Base-by-base conservation (phyloP, 345 rosid species). In the Eucalyptus sideroxylon region DNA sequence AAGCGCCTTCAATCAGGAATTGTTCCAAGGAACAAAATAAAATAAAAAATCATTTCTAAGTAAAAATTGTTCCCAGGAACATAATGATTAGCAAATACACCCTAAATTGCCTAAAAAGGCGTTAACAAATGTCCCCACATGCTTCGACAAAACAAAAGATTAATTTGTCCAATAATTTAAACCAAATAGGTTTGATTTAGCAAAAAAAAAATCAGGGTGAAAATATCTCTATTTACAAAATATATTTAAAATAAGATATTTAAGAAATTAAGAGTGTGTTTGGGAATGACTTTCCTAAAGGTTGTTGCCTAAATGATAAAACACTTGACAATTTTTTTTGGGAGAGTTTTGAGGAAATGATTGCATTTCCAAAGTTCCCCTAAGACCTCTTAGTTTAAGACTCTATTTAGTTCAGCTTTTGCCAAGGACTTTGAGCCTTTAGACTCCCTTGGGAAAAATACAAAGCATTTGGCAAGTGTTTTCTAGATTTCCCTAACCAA, bases 321-420 rank as follows among this genome's bases (percentile, higher is more conserved):
- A 24, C 24, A 5, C 34, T 34, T 72, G 24, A 5, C 26, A 17
- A 72, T 3, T 62, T 34, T 37, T 34, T 72, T 72, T 72, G 17
- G 13, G 24, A 16, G 26, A 72, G 26, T 19, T 17, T 72, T 1
- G 2, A 21, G 82, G 14, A 72, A 34, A 72, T 72, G 21, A 9
- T 72, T 72, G 14, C 44, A 9, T 34, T 72, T 72, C 4, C 82
- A 72, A 34, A 72, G 24, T 72, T 40, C 44, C 44, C 40, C 2
- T 16, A 3, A 8, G 16, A 13, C 11, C 82, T 11, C 44, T 72
- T 72, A 19, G 44, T 40, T 21, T 37, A 17, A 72, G 82, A 3
- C 59, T 8, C 0, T 53, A 0, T 19, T 53, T 53, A 53, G 26
- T 53, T 53, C 2, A 53, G 1, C 26, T 8, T 53, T 53, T 53